These are phyloP conservation scores for Blastobotrys chiropterorum DNA, from an alignment of 805 yeast genomes.

Conservation along the genomic window DNA sequence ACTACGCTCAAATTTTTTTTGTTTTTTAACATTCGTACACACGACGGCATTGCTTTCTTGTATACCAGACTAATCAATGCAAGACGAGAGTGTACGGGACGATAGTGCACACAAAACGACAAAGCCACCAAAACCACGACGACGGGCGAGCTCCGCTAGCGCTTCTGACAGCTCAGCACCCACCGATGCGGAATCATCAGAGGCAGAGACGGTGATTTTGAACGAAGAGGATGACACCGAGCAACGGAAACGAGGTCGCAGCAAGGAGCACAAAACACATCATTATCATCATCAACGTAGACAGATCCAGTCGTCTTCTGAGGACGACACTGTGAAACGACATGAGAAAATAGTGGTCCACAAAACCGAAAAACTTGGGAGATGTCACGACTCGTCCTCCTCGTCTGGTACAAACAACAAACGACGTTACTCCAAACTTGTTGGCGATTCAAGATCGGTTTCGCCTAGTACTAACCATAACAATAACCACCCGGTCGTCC, in stretches of 20 bases:
- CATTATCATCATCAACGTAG: too few relatives aligned
- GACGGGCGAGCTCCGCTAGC: not conserved
- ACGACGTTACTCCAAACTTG: not conserved
- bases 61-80: not conserved
- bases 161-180: slow-evolving; percentile 4
- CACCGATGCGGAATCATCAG: slow-evolving; percentile 19
- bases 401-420: not conserved
- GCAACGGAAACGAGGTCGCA: slow-evolving; percentile 1
- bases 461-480: not conserved
- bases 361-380: not conserved
- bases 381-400: not conserved
- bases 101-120: not conserved
- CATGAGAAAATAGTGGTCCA: slow-evolving; percentile 11
- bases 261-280: not conserved
- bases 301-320: not conserved
- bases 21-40: too few relatives aligned
- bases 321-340: slow-evolving; percentile 1
- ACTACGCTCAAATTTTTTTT: too few relatives aligned
- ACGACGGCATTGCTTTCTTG: too few relatives aligned
- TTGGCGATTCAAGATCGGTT: not conserved
- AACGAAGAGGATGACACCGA: slow-evolving; percentile 13
- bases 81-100: not conserved
- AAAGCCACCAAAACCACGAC: not conserved
- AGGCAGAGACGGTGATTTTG: slow-evolving; percentile 32
- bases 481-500: slow-evolving; percentile 4